A percentile compares a stretch with the other conserved stretches of the same genome.
Conservation (phyloP, 306 rosid species). For the Sechiopsis laciniata region DNA sequence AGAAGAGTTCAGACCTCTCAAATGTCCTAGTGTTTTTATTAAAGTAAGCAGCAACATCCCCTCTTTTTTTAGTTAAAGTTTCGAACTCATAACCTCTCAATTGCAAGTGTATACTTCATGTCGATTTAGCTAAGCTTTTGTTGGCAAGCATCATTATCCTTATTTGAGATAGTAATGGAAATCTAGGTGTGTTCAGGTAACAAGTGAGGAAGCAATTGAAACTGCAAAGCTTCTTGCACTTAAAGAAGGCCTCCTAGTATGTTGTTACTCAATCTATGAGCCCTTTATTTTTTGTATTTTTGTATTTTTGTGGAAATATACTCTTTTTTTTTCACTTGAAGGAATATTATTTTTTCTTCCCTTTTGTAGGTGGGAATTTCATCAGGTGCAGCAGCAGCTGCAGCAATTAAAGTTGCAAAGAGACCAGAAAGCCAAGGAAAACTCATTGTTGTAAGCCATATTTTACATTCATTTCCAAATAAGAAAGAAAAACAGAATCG, state of each 20-base stretch:
- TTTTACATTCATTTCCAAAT: slow-evolving; percentile 24
- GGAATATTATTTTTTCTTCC: neutral
- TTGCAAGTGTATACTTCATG: too few species aligned
- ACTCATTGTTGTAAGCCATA: slow-evolving; percentile 53
- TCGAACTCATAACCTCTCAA: too few species aligned
- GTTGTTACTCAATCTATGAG: neutral
- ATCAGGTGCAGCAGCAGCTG: slow-evolving; percentile 80
- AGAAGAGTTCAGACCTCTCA: too few species aligned
- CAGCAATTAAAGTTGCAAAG: slow-evolving; percentile 58
- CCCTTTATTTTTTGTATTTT: neutral
- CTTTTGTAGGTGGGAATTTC: slow-evolving; percentile 67
- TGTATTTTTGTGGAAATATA: neutral
- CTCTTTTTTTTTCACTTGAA: too few species aligned
- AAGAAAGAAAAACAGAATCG: neutral
- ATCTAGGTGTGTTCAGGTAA: slow-evolving; percentile 30
- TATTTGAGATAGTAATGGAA: neutral
- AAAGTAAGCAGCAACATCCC: too few species aligned
- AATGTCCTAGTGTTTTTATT: too few species aligned
- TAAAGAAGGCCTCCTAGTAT: slow-evolving; percentile 83
- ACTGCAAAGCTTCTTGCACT: slow-evolving; percentile 55
- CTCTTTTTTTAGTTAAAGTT: too few species aligned
- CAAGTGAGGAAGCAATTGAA: slow-evolving; percentile 69
- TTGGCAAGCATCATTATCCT: neutral
- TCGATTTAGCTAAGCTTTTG: too few species aligned
- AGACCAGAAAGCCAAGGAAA: slow-evolving; percentile 67